phyloP scores from a whole-genome alignment of 202 grass and related monocot species.

The Saccharum hybrid region DNA sequence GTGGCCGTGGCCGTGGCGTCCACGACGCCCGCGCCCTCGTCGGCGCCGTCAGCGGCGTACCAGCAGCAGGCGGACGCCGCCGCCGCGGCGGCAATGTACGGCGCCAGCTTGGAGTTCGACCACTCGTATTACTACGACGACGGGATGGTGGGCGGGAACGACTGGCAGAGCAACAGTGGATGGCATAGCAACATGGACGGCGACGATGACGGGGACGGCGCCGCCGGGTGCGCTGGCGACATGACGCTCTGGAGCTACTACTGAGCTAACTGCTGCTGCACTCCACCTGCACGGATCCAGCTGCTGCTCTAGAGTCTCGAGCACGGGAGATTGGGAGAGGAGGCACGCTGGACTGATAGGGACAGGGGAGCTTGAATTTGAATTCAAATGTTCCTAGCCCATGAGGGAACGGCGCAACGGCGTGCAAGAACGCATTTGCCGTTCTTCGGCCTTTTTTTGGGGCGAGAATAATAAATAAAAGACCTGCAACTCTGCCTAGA shows the following conservation, averaged over 20 bases:
- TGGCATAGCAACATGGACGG: slow-evolving; percentile 36
- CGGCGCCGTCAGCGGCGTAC: rapidly evolving
- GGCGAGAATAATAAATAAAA: not conserved
- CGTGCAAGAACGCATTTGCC: not conserved
- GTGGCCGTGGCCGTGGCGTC: not conserved
- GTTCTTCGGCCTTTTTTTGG: not conserved
- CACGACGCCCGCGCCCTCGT: not conserved
- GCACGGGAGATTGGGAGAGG: not conserved
- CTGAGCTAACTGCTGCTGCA: not conserved
- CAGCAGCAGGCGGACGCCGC: not conserved
- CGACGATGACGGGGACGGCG: slow-evolving; percentile 46
- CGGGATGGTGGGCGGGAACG: not conserved
- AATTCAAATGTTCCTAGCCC: not conserved
- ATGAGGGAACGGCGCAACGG: not conserved
- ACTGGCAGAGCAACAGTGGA: not conserved
- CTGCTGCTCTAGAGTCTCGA: not conserved
- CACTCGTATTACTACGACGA: slow-evolving; percentile 44
- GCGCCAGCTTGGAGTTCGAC: slow-evolving; percentile 33
- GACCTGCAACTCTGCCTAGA: not conserved
- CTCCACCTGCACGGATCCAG: not conserved
- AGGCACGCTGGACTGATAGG: not conserved
- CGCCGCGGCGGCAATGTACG: too few relatives aligned
- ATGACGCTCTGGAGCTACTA: slow-evolving; percentile 56
- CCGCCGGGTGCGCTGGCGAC: slow-evolving; percentile 1
- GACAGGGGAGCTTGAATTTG: not conserved